Conservation (phyloP, 2,329 filamentous ascomycete genomes). For the Aureobasidium sp. region DNA sequence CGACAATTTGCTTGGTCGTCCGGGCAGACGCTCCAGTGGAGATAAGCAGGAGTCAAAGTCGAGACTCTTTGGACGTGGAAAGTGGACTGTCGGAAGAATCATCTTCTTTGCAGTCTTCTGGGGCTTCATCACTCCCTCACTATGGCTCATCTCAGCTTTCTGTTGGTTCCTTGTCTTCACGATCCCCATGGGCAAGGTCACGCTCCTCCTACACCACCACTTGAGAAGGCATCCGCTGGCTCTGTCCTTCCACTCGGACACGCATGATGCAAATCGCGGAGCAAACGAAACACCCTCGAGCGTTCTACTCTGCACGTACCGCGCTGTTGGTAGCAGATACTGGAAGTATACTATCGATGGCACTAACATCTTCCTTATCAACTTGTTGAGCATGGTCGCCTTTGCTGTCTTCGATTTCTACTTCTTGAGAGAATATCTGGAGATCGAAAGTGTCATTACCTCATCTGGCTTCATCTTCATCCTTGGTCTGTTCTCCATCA, state of each 20-base stretch:
- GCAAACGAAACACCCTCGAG: slow-evolving; percentile 70
- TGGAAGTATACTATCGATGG: slow-evolving; percentile 99
- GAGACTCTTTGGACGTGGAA: slow-evolving; percentile 90
- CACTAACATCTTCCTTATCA: slow-evolving; percentile 99
- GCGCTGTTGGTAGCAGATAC: slow-evolving; percentile 93
- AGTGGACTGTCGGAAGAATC: slow-evolving; percentile 96
- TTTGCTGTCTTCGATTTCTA: slow-evolving; percentile 97
- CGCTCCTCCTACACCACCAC: slow-evolving; percentile 89
- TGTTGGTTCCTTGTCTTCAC: slow-evolving; percentile 99
- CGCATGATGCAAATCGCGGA: slow-evolving; percentile 59
- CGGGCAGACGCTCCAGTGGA: slow-evolving; percentile 49
- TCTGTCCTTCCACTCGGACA: slow-evolving; percentile 91
- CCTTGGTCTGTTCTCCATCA: slow-evolving; percentile 88
- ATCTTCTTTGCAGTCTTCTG: slow-evolving; percentile 99
- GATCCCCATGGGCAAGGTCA: slow-evolving; percentile 99
- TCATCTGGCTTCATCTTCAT: slow-evolving; percentile 88
- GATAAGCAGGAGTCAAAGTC: slow-evolving; percentile 65
- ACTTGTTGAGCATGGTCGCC: slow-evolving; percentile 91
- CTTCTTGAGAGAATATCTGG: slow-evolving; percentile 74
- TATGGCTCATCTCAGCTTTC: slow-evolving; percentile 86
- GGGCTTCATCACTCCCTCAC: slow-evolving; percentile 85
- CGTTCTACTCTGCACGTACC: slow-evolving; percentile 96
- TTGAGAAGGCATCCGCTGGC: slow-evolving; percentile 93
- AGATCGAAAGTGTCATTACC: slow-evolving; percentile 78
- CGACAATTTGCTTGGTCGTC: slow-evolving; percentile 85